Evolutionary conservation across 139 green algal genomes (phyloP).

Genomic region (Haematococcus lacustris): DNA sequence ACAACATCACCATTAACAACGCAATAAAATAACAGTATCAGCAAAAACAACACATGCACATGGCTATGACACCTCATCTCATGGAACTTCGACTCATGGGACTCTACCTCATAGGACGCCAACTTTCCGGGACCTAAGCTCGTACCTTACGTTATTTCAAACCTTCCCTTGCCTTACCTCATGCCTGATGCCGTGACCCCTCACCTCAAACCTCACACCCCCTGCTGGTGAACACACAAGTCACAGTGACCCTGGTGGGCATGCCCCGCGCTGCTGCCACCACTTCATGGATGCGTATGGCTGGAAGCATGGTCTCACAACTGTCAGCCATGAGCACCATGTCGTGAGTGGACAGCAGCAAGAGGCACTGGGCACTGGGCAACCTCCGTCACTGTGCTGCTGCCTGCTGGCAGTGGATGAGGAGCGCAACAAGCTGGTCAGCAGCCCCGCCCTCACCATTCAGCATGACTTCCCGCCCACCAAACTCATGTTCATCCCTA

Average conservation of each 20-base stretch:
- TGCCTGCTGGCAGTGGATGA: conserved; percentile 68
- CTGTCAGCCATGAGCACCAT: background rate
- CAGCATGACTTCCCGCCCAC: conserved; percentile 23
- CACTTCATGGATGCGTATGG: no score
- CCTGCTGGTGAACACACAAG: no score
- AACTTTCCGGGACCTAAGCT: no score
- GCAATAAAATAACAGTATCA: no score
- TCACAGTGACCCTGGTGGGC: no score
- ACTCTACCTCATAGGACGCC: no score
- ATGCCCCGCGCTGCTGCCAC: no score
- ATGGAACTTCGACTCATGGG: background rate
- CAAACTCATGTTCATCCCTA: conserved; percentile 46
- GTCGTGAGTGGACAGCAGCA: background rate
- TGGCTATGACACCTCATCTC: background rate
- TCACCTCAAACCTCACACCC: background rate
- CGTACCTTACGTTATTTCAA: background rate
- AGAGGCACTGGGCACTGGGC: background rate
- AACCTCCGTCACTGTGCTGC: background rate
- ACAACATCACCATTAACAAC: no score
- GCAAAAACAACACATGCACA: background rate
- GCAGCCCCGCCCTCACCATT: conserved; percentile 63
- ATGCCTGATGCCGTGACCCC: background rate
- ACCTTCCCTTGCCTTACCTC: background rate
- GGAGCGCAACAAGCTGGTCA: conserved; percentile 53
- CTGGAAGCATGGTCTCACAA: background rate